Base-by-base conservation (phyloP, 208 protist species). In the Porcisia deanei region DNA sequence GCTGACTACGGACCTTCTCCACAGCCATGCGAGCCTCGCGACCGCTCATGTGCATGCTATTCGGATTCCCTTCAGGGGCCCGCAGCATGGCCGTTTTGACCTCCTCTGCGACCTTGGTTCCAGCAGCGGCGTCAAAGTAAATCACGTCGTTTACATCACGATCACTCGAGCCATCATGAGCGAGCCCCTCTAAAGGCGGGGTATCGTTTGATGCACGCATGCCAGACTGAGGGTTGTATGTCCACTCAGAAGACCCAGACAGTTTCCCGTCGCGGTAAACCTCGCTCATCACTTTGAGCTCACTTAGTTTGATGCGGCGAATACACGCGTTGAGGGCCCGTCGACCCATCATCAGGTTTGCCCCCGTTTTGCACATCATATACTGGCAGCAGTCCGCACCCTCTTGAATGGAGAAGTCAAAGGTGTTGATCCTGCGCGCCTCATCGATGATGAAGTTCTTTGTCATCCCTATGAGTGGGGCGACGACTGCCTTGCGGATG, bases 371-470 rank as follows among this genome's bases (percentile, higher is more conserved):
- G 83, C 91, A 95, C 88, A 93, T 93, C 88, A 95, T 93, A 86
- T 95, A 95, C 85, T 95, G 91, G 75, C 92, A 96, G 80, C 92
- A 96, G 84, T 96, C 92, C 25, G 86, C 90, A 57, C 90, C 92
- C 76, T 96, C 86, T 61, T 89, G 80, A 49, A 93, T 95, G 65
- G 88, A 92, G 65, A 87, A 71, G 63, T 87, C 88, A 65, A 89
- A 96, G 34, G 88, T 92, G 71, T 83, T 77, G 76, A 96, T 92
- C 66, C 81, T 84, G 25, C 87, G 80, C 10, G 90, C 90, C 63
- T 87, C 76, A 52, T 90, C 86, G 10, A 96, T 91, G 80, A 96
- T 96, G 55, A 70, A 78, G 53, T 76, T 86, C 88, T 96, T 96
- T 18, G 79, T 65, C 64, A 88, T 75, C 43, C 90, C 90, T 55